Evolutionary conservation across 2,329 filamentous ascomycete genomes (phyloP).

Genomic region (Penicillium sp.): DNA sequence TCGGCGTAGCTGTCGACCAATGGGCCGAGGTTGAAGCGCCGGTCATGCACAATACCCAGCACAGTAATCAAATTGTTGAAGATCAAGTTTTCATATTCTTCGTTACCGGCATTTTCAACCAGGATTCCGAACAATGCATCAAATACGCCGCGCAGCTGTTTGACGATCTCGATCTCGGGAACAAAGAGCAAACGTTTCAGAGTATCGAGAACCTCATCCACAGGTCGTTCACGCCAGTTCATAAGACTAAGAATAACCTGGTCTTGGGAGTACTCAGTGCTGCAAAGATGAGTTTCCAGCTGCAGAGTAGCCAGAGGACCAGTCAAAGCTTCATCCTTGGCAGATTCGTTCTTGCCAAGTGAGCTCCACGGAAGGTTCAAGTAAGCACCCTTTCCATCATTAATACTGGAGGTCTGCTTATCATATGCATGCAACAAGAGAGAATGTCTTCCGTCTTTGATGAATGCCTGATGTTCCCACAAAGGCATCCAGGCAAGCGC

Average conservation of each 20-base stretch:
- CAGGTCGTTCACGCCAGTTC: conserved; percentile 77
- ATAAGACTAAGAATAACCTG: conserved; percentile 79
- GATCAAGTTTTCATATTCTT: conserved; percentile 88
- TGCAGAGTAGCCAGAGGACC: conserved; percentile 78
- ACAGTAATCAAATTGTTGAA: conserved; percentile 90
- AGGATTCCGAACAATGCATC: conserved; percentile 89
- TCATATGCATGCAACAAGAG: conserved; percentile 88
- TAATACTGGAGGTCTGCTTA: conserved; percentile 75
- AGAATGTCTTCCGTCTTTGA: conserved; percentile 79
- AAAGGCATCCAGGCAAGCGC: conserved; percentile 90
- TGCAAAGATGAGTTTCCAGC: conserved; percentile 85
- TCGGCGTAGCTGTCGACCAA: conserved; percentile 91
- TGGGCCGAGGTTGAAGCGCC: conserved; percentile 86
- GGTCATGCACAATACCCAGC: conserved; percentile 89
- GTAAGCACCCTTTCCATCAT: conserved; percentile 80
- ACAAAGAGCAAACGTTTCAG: conserved; percentile 88
- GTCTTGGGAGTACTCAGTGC: conserved; percentile 92
- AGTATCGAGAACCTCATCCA: conserved; percentile 70
- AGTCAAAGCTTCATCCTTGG: conserved; percentile 71
- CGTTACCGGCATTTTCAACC: conserved; percentile 85
- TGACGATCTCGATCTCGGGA: conserved; percentile 96
- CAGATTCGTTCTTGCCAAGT: conserved; percentile 64
- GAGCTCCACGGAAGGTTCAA: conserved; percentile 79
- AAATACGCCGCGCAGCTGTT: conserved; percentile 84
- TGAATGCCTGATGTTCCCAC: conserved; percentile 89